Evolutionary conservation across 2,329 filamentous ascomycete species (phyloP), one percentile per base, ranked within the genome.

Genomic region (Colletotrichum sp.): DNA sequence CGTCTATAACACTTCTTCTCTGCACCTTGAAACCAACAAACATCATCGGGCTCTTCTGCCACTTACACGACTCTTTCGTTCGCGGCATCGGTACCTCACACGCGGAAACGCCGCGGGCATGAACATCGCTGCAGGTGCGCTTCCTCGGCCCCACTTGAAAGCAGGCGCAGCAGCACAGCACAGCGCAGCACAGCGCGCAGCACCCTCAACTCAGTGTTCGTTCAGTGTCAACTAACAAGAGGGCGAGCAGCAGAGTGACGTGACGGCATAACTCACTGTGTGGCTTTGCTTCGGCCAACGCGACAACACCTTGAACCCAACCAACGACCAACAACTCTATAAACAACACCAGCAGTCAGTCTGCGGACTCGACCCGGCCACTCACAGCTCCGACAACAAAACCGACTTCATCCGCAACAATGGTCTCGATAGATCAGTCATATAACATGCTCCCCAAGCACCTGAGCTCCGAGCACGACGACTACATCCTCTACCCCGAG

Each of bases 401-500:
- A 49, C n/a, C 44, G 44, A 49, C 44, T 7, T 49, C 71, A 9
- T 49, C 62, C 28, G 30, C 57, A 71, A 75, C 36, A 36, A 81
- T 81, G 80, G 80, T 78, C 34, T 79, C 79, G 16, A 60, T 80
- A 52, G 77, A 78, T 28, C 77, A 79, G 26, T 76, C 78, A 74
- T 80, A 81, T 79, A 80, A 80, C 76, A 80, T 84, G 79, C 72
- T 81, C 44, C 77, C 78, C 18, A 78, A 73, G 39, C 80, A 79
- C 57, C 44, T 75, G 55, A 76, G 76, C 49, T 70, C 79, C 66
- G 83, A 85, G 63, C 78, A 80, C 64, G 83, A 86, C 76, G 86
- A 89, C 77, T 87, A 85, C 81, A 81, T 79, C 60, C 86, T 87
- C 75, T 90, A 89, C 81, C 85, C 88, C 64, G 87, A 90, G 57